Conservation (phyloP, 164 flowering plant species). For the Nymphaea thermarum region DNA sequence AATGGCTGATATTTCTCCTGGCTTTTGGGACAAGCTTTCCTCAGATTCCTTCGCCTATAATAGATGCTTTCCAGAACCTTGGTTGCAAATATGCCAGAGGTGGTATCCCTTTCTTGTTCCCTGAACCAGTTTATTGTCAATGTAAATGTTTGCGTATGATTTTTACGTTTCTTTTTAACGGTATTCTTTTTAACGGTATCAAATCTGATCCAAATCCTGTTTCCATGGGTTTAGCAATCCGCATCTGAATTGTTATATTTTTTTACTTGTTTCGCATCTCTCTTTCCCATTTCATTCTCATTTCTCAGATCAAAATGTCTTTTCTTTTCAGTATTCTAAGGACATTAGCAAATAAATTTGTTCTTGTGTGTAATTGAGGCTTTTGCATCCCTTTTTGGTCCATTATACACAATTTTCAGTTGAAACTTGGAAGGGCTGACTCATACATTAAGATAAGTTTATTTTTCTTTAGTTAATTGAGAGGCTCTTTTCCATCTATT, state of each 20-base stretch:
- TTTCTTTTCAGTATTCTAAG: no score
- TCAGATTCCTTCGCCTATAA: slow-evolving; percentile 79
- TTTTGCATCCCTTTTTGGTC: no score
- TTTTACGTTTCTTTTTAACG: neutral
- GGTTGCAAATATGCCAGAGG: slow-evolving; percentile 86
- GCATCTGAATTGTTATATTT: neutral
- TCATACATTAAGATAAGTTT: no score
- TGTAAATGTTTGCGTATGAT: neutral
- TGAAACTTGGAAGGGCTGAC: no score
- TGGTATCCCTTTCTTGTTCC: slow-evolving; percentile 12
- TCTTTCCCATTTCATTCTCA: neutral
- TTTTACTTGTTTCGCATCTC: neutral
- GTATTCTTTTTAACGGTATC: neutral
- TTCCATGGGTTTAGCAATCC: neutral
- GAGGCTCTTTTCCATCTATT: no score
- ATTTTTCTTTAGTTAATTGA: no score
- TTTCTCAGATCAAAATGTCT: neutral
- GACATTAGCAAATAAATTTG: no score
- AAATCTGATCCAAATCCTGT: neutral
- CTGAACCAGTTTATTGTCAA: neutral
- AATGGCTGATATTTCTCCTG: slow-evolving; percentile 74
- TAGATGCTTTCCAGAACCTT: slow-evolving; percentile 73
- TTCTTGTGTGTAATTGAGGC: no score
- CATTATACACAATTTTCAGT: no score
- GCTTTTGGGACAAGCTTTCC: slow-evolving; percentile 99